Base-by-base conservation (phyloP, 2,329 filamentous ascomycete species). In the Ophiostoma quercus region DNA sequence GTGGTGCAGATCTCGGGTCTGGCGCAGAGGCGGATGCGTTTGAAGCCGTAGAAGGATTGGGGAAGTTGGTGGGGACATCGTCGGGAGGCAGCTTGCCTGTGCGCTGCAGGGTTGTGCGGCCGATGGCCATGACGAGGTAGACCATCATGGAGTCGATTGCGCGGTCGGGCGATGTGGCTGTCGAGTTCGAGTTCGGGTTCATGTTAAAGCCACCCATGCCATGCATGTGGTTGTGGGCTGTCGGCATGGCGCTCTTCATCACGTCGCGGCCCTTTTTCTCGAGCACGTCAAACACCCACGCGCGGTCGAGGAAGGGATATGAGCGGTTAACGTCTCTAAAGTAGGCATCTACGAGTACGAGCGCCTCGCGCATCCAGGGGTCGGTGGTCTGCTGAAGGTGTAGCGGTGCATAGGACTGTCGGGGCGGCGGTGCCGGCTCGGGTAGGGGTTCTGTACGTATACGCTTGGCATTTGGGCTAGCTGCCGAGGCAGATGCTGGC, bases 51-150 rank as follows among this genome's bases (percentile, higher is more conserved):
- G 57, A 14, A 12, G 25, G 57, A 22, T 32, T 12, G 54, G n/a
- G 11, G 12, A 81, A 82, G 57, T 74, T 76, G 8, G 74, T 74
- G 1, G 74, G 75, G 0, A 73, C 9, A 19, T 22, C 72, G 72
- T 78, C 77, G 19, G 75, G 73, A 1, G 80, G 77, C 1, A 81
- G 76, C 69, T 82, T 79, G 0, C 80, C 80, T 1, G 80, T 80
- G 1, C 81, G 76, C 71, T 81, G 78, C 22, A 83, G 73, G 0
- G 80, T 82, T 0, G 80, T 82, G 68, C 79, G 81, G 0, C 81
- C 81, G 51, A 83, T 82, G 32, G 81, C 81, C 79, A 82, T 82
- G 72, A 82, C 77, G 4, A 83, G 78, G 71, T 80, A 81, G 2
- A 82, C 72, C 4, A 80, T 70, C 4, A 79, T 82, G 4, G 78